Conservation (phyloP, 129 eudicot species). For the Artemisia tridentata region DNA sequence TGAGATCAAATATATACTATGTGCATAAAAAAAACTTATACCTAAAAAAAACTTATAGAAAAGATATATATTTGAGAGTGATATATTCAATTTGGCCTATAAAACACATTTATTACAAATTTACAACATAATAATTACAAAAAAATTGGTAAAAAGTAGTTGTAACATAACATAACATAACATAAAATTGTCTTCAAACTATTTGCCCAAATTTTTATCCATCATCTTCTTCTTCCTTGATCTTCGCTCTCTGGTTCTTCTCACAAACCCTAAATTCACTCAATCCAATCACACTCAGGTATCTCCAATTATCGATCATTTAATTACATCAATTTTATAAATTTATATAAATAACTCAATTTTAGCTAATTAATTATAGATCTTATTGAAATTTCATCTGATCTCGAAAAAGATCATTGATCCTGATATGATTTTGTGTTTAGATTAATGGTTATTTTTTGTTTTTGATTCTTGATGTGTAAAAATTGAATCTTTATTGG, state of each 20-base stretch:
- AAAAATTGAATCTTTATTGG: conserved; percentile 23
- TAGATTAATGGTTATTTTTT: neutral
- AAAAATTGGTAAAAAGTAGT: too few species aligned
- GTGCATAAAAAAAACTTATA: too few species aligned
- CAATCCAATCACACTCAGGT: neutral
- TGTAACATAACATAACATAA: too few species aligned
- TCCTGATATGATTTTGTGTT: conserved; percentile 8
- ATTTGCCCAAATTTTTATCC: conserved; percentile 17
- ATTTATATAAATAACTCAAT: conserved; percentile 1
- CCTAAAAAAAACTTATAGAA: too few species aligned
- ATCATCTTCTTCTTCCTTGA: conserved; percentile 22
- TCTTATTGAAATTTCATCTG: conserved; percentile 23
- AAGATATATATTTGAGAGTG: too few species aligned
- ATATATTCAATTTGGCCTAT: too few species aligned
- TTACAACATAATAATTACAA: too few species aligned
- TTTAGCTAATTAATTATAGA: conserved; percentile 20
- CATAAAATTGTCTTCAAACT: neutral
- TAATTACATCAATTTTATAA: conserved; percentile 24
- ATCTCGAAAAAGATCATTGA: conserved; percentile 20
- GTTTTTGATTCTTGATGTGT: conserved; percentile 9
- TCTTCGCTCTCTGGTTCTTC: conserved; percentile 23
- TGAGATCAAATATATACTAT: too few species aligned
- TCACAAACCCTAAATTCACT: conserved; percentile 28
- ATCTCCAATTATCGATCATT: neutral
- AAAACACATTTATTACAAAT: too few species aligned